Conservation (phyloP, 2,329 filamentous ascomycete species). For the Microthyrium microscopicum region DNA sequence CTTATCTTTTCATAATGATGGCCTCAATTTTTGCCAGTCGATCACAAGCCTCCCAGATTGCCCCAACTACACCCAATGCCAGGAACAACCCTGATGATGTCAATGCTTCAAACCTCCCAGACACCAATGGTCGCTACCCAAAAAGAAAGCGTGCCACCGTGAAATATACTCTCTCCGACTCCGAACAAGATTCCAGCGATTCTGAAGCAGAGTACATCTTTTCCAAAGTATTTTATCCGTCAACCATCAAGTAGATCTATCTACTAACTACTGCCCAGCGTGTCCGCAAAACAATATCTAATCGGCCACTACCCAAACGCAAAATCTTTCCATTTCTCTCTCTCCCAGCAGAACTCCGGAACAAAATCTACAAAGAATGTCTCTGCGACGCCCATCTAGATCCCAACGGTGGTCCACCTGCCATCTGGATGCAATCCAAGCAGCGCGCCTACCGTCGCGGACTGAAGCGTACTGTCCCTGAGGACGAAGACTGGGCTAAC, state of each 20-base stretch:
- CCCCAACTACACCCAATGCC: not conserved
- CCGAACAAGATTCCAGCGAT: slow-evolving; percentile 1
- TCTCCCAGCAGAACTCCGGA: slow-evolving; percentile 7
- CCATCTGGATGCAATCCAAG: slow-evolving; percentile 2
- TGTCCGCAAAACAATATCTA: slow-evolving; percentile 1
- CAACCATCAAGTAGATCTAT: too few relatives aligned
- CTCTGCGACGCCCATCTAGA: too few relatives aligned
- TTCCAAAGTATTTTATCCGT: too few relatives aligned
- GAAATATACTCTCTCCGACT: not conserved
- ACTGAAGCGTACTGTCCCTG: too few relatives aligned
- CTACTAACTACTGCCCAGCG: too few relatives aligned
- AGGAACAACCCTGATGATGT: too few relatives aligned
- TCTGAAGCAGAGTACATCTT: slow-evolving; percentile 1
- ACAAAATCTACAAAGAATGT: slow-evolving; percentile 4
- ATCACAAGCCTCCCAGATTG: too few relatives aligned
- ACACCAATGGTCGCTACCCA: slow-evolving; percentile 1
- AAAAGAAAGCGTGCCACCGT: slow-evolving; percentile 4
- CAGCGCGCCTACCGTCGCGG: slow-evolving; percentile 4
- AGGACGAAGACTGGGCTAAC: too few relatives aligned
- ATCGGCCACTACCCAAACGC: slow-evolving; percentile 2
- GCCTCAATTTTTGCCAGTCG: too few relatives aligned
- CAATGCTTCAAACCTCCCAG: not conserved
- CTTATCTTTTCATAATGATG: too few relatives aligned
- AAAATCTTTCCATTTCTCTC: slow-evolving; percentile 7
- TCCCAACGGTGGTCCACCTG: too few relatives aligned